A percentile compares a stretch with the other conserved stretches of the same genome.
phyloP scores from a whole-genome alignment of 495 filamentous ascomycete species.

The Penicillium canescens region DNA sequence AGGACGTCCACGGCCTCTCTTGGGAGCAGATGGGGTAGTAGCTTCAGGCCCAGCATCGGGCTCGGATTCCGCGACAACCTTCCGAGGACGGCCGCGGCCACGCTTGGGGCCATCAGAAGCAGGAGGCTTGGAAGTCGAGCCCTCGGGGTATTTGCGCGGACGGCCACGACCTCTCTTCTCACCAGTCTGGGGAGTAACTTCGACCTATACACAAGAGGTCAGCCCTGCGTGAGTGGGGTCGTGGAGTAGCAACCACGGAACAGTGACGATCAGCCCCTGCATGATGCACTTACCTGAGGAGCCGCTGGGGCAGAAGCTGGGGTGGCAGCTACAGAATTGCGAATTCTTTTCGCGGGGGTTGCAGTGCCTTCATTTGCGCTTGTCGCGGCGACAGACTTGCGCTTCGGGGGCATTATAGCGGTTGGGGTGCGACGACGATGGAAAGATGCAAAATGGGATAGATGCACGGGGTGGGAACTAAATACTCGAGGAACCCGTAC shows the following conservation, averaged over 20 bases:
- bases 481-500: neutral
- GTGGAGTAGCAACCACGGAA: constrained; percentile 3
- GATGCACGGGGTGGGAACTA: neutral
- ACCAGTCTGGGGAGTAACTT: constrained; percentile 25
- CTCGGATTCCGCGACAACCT: constrained; percentile 14
- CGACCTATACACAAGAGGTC: constrained; percentile 1
- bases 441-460: neutral
- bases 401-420: constrained; percentile 27
- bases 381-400: constrained; percentile 27
- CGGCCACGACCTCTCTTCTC: constrained; percentile 43
- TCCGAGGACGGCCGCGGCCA: constrained; percentile 40
- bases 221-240: constrained; percentile 5
- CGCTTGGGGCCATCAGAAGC: constrained; percentile 33
- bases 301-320: constrained; percentile 1
- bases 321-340: constrained; percentile 1
- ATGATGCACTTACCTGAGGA: constrained; percentile 15
- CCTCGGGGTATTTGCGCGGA: constrained; percentile 37
- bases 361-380: constrained; percentile 15
- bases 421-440: neutral
- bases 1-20: constrained; percentile 28
- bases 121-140: constrained; percentile 20
- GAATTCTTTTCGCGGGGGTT: constrained; percentile 27
- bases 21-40: neutral
- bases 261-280: constrained; percentile 10
- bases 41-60: constrained; percentile 1